phyloP scores from a whole-genome alignment of 2,329 filamentous ascomycete species.

The Stachybotrys elegans region DNA sequence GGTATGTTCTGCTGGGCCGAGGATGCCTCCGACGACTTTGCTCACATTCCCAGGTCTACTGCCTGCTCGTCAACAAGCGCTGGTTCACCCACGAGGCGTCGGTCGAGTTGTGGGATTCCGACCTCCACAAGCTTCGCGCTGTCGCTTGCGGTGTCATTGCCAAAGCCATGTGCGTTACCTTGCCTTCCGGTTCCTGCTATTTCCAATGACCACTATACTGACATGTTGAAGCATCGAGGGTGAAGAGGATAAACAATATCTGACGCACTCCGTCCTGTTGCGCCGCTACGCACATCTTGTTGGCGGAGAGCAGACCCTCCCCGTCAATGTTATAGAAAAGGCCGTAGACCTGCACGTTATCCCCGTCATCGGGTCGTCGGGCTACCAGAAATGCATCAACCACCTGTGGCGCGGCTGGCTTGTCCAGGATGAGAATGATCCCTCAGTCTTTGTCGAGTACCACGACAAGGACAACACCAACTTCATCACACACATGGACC shows the following conservation, averaged over 20 bases:
- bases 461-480: slow-evolving; percentile 71
- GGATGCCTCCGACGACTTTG: background rate
- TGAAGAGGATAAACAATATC: slow-evolving; percentile 73
- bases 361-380: slow-evolving; percentile 81
- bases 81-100: slow-evolving; percentile 77
- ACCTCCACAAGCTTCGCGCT: slow-evolving; percentile 73
- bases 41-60: slow-evolving; percentile 49
- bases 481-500: slow-evolving; percentile 81
- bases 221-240: slow-evolving; percentile 65
- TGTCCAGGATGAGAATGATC: slow-evolving; percentile 90
- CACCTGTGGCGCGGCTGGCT: slow-evolving; percentile 96
- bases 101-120: slow-evolving; percentile 87
- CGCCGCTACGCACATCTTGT: slow-evolving; percentile 82
- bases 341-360: slow-evolving; percentile 91
- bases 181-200: too few relatives aligned
- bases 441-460: slow-evolving; percentile 85
- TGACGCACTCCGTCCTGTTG: slow-evolving; percentile 77
- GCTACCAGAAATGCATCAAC: slow-evolving; percentile 91
- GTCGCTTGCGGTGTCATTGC: slow-evolving; percentile 87
- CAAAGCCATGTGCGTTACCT: slow-evolving; percentile 62
- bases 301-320: slow-evolving; percentile 64
- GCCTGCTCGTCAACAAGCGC: slow-evolving; percentile 64
- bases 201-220: background rate
- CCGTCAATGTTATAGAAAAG: slow-evolving; percentile 86
- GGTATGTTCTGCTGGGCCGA: slow-evolving; percentile 25